phyloP scores from a whole-genome alignment of 2,329 filamentous ascomycete species.

The Aspergillus ochraceus region DNA sequence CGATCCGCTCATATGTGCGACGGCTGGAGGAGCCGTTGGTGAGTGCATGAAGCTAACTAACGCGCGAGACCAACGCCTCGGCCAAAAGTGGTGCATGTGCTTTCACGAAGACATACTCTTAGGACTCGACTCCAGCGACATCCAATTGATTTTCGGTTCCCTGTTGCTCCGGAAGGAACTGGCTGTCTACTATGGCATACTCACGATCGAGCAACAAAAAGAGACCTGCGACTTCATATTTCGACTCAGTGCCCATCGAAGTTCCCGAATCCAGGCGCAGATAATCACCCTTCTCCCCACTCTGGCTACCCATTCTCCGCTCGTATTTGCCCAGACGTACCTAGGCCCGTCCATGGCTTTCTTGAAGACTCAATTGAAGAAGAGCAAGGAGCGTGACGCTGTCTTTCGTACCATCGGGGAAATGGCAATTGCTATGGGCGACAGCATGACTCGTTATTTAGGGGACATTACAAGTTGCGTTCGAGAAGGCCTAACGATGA shows the following conservation, averaged over 20 bases:
- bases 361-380: neutral
- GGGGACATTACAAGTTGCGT: neutral
- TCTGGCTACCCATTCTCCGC: neutral
- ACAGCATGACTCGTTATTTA: neutral
- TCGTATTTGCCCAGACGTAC: neutral
- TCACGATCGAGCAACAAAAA: neutral
- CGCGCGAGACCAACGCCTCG: neutral
- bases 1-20: neutral
- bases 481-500: neutral
- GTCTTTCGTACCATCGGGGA: neutral
- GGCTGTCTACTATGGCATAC: neutral
- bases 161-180: neutral
- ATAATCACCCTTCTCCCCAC: neutral
- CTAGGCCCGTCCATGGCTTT: neutral
- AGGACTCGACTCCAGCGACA: neutral
- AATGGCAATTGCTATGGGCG: neutral
- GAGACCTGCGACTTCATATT: neutral
- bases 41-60: neutral
- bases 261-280: neutral
- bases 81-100: neutral
- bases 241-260: neutral
- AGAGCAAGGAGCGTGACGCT: neutral
- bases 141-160: neutral
- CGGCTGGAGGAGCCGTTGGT: neutral
- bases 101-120: neutral